Evolutionary conservation across 2,329 filamentous ascomycete species (phyloP).

Genomic region (Penicillium sp.): DNA sequence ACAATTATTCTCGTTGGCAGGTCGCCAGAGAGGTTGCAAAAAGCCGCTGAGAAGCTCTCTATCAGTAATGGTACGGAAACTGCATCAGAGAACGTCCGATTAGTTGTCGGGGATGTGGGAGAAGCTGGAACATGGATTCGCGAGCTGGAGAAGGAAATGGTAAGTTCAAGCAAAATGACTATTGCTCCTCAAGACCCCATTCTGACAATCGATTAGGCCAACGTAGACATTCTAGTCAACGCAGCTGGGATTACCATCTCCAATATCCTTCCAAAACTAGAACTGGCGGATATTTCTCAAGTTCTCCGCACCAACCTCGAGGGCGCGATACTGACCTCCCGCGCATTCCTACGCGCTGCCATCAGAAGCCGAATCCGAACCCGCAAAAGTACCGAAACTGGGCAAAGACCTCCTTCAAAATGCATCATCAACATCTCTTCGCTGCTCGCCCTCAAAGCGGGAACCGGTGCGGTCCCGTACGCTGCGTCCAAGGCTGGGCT

Average conservation of each 20-base stretch:
- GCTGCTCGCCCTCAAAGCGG: slow-evolving; percentile 69
- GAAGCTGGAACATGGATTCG: slow-evolving; percentile 35
- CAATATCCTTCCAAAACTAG: slow-evolving; percentile 61
- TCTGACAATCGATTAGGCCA: slow-evolving; percentile 24
- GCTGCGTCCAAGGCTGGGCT: slow-evolving; percentile 80
- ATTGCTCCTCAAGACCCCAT: not conserved
- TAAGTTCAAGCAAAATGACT: slow-evolving; percentile 17
- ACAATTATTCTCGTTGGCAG: slow-evolving; percentile 64
- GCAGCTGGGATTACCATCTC: slow-evolving; percentile 73
- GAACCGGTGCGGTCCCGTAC: slow-evolving; percentile 71
- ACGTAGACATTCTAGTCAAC: slow-evolving; percentile 69
- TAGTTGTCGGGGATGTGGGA: slow-evolving; percentile 43
- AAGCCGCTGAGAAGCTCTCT: slow-evolving; percentile 31
- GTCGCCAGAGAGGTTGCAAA: slow-evolving; percentile 48
- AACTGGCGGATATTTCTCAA: slow-evolving; percentile 52
- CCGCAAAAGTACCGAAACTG: slow-evolving; percentile 34
- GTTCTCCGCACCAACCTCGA: slow-evolving; percentile 71
- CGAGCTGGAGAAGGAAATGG: slow-evolving; percentile 43
- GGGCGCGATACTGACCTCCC: slow-evolving; percentile 44
- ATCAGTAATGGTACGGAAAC: not conserved
- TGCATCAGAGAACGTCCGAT: slow-evolving; percentile 24
- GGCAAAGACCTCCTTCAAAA: slow-evolving; percentile 59
- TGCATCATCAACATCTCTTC: slow-evolving; percentile 84
- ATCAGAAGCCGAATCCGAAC: slow-evolving; percentile 34
- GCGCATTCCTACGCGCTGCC: slow-evolving; percentile 39